Percentiles rank a stretch among this genome's conserved stretches.
Evolutionary conservation across 768 basidiomycete genomes (phyloP).

Genomic region (Russula griseocarnosa): DNA sequence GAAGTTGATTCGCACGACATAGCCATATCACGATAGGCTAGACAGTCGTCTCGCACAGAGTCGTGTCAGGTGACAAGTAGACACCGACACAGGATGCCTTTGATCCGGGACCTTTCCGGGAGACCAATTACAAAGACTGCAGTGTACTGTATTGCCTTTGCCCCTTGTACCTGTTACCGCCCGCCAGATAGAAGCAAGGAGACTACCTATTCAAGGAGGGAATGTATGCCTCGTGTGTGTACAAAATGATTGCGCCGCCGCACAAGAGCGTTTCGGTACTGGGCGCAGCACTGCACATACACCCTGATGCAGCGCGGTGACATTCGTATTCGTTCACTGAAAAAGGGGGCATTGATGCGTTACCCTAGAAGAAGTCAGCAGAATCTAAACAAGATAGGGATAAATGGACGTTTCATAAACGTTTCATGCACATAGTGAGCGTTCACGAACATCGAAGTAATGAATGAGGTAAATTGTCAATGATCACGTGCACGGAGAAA

Average conservation of each 20-base stretch:
- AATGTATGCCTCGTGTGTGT: neutral
- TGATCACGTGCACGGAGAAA: too few species aligned
- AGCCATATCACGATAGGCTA: neutral
- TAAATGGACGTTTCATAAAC: neutral
- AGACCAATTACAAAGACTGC: neutral
- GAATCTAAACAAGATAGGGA: too few species aligned
- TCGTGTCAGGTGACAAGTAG: neutral
- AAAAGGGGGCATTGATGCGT: neutral
- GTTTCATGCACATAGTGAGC: neutral
- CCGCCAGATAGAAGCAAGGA: neutral
- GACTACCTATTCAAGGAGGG: neutral
- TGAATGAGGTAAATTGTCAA: too few species aligned
- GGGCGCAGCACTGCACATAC: neutral
- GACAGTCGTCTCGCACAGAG: neutral
- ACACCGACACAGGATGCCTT: neutral
- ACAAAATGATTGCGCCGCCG: neutral
- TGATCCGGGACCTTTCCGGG: too few species aligned
- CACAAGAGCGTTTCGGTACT: neutral
- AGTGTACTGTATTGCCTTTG: too few species aligned
- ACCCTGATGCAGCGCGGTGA: neutral
- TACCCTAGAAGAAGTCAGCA: neutral
- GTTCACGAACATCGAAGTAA: neutral
- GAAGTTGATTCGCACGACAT: neutral
- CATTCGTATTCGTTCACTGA: neutral
- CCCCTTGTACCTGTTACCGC: slow-evolving; percentile 1